phyloP scores from a whole-genome alignment of 1,139 yeast genomes.

The Scheffersomyces segobiensis region DNA sequence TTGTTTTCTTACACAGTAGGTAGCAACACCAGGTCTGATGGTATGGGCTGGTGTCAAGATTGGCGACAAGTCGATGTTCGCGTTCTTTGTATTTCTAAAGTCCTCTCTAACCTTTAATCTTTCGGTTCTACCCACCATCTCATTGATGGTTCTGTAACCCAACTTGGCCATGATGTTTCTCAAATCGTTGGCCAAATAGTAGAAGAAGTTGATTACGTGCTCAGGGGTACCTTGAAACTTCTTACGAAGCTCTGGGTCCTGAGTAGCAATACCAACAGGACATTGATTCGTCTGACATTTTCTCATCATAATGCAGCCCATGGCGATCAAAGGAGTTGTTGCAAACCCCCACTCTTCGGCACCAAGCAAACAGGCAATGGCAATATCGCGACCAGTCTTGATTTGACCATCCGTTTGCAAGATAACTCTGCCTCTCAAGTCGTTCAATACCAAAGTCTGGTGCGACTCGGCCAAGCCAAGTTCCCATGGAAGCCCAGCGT shows the following conservation, averaged over 20 bases:
- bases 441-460: conserved; percentile 93
- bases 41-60: conserved; percentile 95
- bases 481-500: conserved; percentile 99
- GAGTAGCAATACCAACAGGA: conserved; percentile 99
- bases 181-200: conserved; percentile 89
- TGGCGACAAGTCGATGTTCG: conserved; percentile 88
- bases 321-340: conserved; percentile 92
- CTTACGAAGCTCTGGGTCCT: conserved; percentile 89
- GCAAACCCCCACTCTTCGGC: conserved; percentile 99
- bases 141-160: conserved; percentile 94
- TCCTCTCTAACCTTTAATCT: conserved; percentile 84
- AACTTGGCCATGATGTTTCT: conserved; percentile 90
- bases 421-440: conserved; percentile 90
- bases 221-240: conserved; percentile 97
- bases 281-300: conserved; percentile 91
- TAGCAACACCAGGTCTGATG: conserved; percentile 97
- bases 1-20: conserved; percentile 89
- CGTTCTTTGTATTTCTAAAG: conserved; percentile 83
- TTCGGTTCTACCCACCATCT: conserved; percentile 98
- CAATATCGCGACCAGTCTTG: conserved; percentile 94
- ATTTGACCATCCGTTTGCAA: conserved; percentile 98
- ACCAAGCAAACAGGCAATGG: conserved; percentile 92
- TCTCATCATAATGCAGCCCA: conserved; percentile 97
- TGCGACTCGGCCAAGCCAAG: conserved; percentile 97
- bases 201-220: conserved; percentile 96